A percentile compares a stretch with the other conserved stretches of the same genome.
These are phyloP conservation scores for Salix udensis DNA, from an alignment of 345 rosid genomes.

Conservation along the genomic window DNA sequence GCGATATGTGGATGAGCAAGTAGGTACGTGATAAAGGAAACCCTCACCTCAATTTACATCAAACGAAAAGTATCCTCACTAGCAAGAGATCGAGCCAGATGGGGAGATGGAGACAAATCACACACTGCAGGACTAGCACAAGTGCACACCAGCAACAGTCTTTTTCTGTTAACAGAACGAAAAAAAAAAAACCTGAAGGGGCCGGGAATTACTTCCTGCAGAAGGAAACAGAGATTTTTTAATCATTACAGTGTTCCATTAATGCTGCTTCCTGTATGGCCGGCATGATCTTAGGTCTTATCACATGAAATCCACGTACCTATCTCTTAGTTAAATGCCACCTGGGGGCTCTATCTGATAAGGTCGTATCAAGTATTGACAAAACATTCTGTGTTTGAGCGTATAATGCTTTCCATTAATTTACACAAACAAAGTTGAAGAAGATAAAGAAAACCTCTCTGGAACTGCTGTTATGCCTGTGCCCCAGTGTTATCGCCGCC, in stretches of 20 bases:
- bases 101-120: constrained; percentile 7
- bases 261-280: constrained; percentile 1
- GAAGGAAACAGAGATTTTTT: background rate
- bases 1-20: background rate
- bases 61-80: constrained; percentile 10
- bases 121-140: background rate
- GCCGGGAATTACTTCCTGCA: background rate
- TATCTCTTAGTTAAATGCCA: background rate
- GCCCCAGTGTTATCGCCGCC: no score
- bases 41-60: background rate
- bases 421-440: no score
- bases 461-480: no score
- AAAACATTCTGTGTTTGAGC: no score
- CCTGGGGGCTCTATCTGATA: background rate
- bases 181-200: background rate
- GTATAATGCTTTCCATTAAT: no score
- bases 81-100: background rate
- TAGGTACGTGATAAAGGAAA: no score
- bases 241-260: background rate
- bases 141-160: background rate
- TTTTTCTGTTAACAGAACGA: background rate
- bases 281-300: background rate
- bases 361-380: no score
- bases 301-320: no score
- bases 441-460: no score